Base-by-base conservation (phyloP, 352 stramenopile genomes). In the Pythium brassicae region DNA sequence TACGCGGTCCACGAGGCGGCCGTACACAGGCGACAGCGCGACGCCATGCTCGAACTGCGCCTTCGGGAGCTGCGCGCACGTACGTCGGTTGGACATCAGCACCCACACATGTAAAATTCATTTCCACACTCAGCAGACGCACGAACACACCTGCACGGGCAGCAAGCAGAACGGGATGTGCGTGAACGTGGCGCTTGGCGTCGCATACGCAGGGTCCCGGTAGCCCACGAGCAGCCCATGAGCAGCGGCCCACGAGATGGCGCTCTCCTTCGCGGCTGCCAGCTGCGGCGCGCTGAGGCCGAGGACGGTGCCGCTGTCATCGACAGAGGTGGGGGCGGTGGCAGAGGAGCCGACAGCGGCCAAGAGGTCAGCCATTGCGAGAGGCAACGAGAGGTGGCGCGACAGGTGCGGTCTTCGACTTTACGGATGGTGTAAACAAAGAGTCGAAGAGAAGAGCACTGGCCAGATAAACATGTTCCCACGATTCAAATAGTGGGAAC, bases 101-200 rank as follows among this genome's bases (percentile, higher is more conserved):
- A 25, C 17, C 37, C 7, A 20, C 3, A 32, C 8, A 25, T n/a
- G n/a, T n/a, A n/a, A n/a, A n/a, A n/a, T n/a, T n/a, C n/a, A n/a
- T 19, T 22, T 22, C 10, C 34, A 10, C 7, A 37, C 11, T 17
- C 29, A 42, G 2, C 2, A 37, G 7, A 46, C 22, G 32, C 27
- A 19, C 17, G 5, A 23, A 47, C 46, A 2, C 42, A 78, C 69
- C 69, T 70, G 75, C 50, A 92, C 72, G 10, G 82, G 82, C 40
- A 92, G 50, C 49, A 92, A 54, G 50, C 71, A 88, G 57, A 92
- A 83, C 23, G 82, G 82, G 42, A 92, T 88, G 61, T 92, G 82
- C 50, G 74, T 87, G 61, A 90, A 89, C 29, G 70, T 73, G 22
- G 71, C 68, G 25, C 72, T 68, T 19, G 65, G 47, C 11, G 67